Base-by-base conservation (phyloP, 768 basidiomycete genomes). In the Rhizopogon sp. region DNA sequence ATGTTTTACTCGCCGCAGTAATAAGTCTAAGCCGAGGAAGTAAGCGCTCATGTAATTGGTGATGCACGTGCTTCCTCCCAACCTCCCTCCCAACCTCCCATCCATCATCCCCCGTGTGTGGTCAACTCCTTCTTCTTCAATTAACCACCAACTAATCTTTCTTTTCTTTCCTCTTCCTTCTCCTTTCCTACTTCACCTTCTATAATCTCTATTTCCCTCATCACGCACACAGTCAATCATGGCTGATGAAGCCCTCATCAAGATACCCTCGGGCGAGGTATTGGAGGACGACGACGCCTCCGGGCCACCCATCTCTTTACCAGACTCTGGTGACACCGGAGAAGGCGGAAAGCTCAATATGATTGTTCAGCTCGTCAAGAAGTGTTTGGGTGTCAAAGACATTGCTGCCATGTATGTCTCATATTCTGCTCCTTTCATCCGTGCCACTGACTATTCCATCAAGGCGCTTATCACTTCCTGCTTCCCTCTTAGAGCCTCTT, bases 341-440 rank as follows among this genome's bases (percentile, higher is more conserved):
- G 95, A 98, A 68, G 90, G 92, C 57, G 89, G 92, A 45, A 95
- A 90, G 78, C 77, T 97, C 56, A 94, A 89, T 80, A 93, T 95
- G 85, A 91, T 98, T 47, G 76, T 98, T 16, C 85, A 88, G 66
- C 81, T 98, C 53, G 83, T 95, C 60, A 94, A 93, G 76, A 92
- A 88, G 72, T 93, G 82, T 62, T 77, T 97, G 33, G 94, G 93
- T 6, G 93, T 96, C 43, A 94, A 95, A 73, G 95, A 97, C 67
- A 91, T 98, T 58, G 94, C 93, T 58, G 79, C 93, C 33, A 90
- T 97, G 94, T 94, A 63, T 57, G 85, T 81, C 45, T 29, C 53
- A 2, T 44, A 25, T 45, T 7, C 20, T 17, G 41, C 41, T 42
- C 55, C 50, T 52, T 43, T 43, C 6, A 45, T 40, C 43, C 39